A percentile compares a stretch with the other conserved stretches of the same genome.
Conservation (phyloP, 345 rosid genomes). For the Linum lewisii region DNA sequence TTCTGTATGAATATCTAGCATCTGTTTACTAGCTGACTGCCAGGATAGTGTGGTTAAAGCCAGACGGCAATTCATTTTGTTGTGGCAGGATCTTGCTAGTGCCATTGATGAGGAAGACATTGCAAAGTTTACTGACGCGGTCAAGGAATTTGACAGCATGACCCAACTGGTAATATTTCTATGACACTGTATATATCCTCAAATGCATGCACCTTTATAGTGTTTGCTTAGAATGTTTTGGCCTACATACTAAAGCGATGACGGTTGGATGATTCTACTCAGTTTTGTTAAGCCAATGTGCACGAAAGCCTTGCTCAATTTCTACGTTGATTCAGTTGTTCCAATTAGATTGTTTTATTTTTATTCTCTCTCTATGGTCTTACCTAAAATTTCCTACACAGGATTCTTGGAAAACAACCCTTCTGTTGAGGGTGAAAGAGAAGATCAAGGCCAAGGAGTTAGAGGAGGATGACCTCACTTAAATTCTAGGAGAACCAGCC, state of each 20-base stretch:
- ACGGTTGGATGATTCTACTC: too few species aligned
- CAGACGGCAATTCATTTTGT: slow-evolving; percentile 4
- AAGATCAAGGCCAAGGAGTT: slow-evolving; percentile 90
- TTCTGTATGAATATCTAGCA: background rate
- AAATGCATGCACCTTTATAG: background rate
- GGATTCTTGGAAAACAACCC: slow-evolving; percentile 97
- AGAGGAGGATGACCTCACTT: slow-evolving; percentile 98
- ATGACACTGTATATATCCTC: background rate
- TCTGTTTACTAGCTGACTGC: background rate
- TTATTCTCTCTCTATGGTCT: background rate
- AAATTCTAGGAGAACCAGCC: slow-evolving; percentile 10
- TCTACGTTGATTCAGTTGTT: background rate
- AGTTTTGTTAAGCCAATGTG: too few species aligned
- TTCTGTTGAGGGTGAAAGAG: slow-evolving; percentile 90
- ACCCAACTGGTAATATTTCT: slow-evolving; percentile 67
- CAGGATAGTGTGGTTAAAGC: background rate
- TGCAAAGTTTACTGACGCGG: slow-evolving; percentile 72
- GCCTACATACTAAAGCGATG: too few species aligned
- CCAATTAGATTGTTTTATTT: background rate
- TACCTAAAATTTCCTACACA: slow-evolving; percentile 9
- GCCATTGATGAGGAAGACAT: slow-evolving; percentile 94
- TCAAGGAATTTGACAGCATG: slow-evolving; percentile 98
- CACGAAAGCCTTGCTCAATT: too few species aligned
- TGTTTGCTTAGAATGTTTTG: too few species aligned
- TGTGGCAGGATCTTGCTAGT: slow-evolving; percentile 65